Evolutionary conservation across 371 early-diverging fungal genomes (phyloP).

Genomic region (Mucor saturninus): DNA sequence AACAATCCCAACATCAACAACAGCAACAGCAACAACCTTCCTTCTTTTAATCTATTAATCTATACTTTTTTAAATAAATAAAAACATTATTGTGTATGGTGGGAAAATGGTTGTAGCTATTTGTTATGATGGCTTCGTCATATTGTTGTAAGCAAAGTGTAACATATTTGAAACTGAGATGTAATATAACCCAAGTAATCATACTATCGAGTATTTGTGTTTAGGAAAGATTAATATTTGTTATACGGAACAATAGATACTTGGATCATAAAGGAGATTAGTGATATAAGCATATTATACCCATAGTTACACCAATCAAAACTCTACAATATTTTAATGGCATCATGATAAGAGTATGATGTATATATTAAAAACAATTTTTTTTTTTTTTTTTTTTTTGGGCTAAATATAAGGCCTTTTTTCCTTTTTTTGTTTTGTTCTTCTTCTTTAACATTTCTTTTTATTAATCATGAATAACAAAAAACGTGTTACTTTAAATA

Average conservation of each 20-base stretch:
- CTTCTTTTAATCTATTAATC: conserved; percentile 7
- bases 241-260: conserved; percentile 3
- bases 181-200: too few species aligned
- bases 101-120: neutral
- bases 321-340: conserved; percentile 13
- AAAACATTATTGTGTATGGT: conserved; percentile 5
- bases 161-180: conserved; percentile 17
- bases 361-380: conserved; percentile 8
- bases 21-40: neutral
- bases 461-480: conserved; percentile 5
- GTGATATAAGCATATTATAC: neutral
- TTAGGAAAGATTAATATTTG: neutral
- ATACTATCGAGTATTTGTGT: too few species aligned
- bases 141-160: neutral
- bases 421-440: conserved; percentile 7
- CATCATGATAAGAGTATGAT: conserved; percentile 24
- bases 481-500: conserved; percentile 32
- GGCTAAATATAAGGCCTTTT: conserved; percentile 2
- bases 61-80: neutral
- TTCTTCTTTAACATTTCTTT: conserved; percentile 4
- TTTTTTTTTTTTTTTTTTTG: conserved; percentile 7
- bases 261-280: neutral
- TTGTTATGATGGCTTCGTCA: conserved; percentile 2
- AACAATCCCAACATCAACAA: conserved; percentile 1
- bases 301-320: conserved; percentile 23